These are phyloP conservation scores for Neurospora sp. DNA, from an alignment of 2,329 filamentous ascomycete species.

Conservation along the genomic window DNA sequence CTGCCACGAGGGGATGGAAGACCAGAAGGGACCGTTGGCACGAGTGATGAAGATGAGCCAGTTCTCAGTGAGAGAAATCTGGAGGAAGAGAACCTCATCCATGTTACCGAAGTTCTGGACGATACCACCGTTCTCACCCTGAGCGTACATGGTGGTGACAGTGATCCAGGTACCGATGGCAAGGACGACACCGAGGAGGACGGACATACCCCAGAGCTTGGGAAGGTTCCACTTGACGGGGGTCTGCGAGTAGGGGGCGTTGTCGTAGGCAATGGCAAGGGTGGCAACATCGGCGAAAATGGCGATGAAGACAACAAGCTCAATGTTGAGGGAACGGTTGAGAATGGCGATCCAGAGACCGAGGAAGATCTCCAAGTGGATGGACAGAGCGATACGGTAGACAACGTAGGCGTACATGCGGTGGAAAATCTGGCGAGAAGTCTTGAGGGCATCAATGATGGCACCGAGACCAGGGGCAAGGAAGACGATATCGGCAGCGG, in stretches of 20 bases:
- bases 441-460: slow-evolving; percentile 88
- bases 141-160: slow-evolving; percentile 71
- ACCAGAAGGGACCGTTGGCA: slow-evolving; percentile 89
- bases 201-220: slow-evolving; percentile 88
- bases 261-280: slow-evolving; percentile 87
- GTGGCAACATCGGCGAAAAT: slow-evolving; percentile 92
- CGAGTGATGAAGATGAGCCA: slow-evolving; percentile 96
- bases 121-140: slow-evolving; percentile 65
- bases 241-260: slow-evolving; percentile 73
- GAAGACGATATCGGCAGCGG: slow-evolving; percentile 89
- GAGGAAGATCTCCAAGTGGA: slow-evolving; percentile 85
- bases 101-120: slow-evolving; percentile 80
- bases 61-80: slow-evolving; percentile 86
- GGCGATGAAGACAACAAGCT: slow-evolving; percentile 86
- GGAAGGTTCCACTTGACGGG: slow-evolving; percentile 94
- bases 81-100: slow-evolving; percentile 76
- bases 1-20: slow-evolving; percentile 79
- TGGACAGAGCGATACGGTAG: slow-evolving; percentile 85
- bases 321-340: slow-evolving; percentile 74
- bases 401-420: slow-evolving; percentile 95
- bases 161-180: slow-evolving; percentile 82
- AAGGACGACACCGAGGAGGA: slow-evolving; percentile 71
- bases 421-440: slow-evolving; percentile 89
- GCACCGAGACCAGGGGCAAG: slow-evolving; percentile 82
- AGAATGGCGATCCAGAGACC: slow-evolving; percentile 86